Evolutionary conservation across 1,284 basidiomycete species (phyloP), one percentile per base, ranked within the genome.

Genomic region (Austroboletus olivaceoglutinosus): DNA sequence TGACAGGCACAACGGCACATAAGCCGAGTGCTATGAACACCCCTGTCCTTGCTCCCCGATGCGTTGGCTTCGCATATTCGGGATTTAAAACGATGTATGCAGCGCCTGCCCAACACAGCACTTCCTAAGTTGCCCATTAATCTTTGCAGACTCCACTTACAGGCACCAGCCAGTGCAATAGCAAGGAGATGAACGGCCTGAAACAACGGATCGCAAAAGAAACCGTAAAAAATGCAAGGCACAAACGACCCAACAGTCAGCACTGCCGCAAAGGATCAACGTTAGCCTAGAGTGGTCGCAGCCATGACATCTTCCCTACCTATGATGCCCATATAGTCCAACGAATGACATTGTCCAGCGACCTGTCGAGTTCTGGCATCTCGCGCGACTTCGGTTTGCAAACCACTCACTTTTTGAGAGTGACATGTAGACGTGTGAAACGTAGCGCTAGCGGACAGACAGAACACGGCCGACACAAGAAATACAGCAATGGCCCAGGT

Each of bases 11-110:
- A 34, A 89, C 68, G 10, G 83, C 87, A 55, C 81, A 85, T 25
- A 91, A 70, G 15, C 93, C 93, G 15, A 96, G 81, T 11, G 77
- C 81, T 56, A 93, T 80, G 71, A 96, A 97, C 9, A 92, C 83
- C 19, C 74, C 69, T 4, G 92, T 94, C 21, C 94, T 83, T 50
- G 88, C 80, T 58, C 85, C 82, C 21, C 92, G 79, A 67, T 91
- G 88, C 0, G 78, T 77, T 2, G 89, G 84, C 55, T 85, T 88
- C 15, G 83, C 75, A 68, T 93, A 93, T 62, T 85, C 79, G 1
- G 91, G 90, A 48, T 85, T 81, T 16, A 95, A 74, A 19, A 96
- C 91, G 54, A 91, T 80, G 69, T 86, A 88, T 36, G 85, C 79
- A 5, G 87, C 83, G 54, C 78, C 83, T 85, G 58, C 48, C 34